A percentile compares a stretch with the other conserved stretches of the same genome.
These are phyloP conservation scores for Taxillus chinensis DNA, from an alignment of 164 flowering plant genomes.

Conservation along the genomic window DNA sequence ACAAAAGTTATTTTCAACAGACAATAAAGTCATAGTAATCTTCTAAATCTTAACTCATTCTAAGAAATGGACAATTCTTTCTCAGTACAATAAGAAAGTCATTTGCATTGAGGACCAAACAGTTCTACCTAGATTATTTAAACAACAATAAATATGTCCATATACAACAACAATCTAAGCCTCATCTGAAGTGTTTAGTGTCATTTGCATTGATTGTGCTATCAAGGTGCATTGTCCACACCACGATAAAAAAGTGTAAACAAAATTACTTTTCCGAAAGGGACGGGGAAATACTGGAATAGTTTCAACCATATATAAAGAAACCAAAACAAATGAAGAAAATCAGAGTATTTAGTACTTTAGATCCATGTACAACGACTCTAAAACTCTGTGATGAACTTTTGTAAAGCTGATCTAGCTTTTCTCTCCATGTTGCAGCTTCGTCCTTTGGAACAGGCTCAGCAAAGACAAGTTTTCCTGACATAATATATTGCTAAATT, in stretches of 20 bases:
- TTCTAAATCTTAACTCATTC: no score
- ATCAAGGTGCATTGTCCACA: constrained; percentile 31
- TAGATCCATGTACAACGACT: constrained; percentile 98
- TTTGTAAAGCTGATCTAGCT: constrained; percentile 91
- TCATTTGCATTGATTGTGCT: no score
- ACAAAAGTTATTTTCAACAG: constrained; percentile 1
- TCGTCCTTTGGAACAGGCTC: constrained; percentile 96
- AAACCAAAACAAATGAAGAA: background rate
- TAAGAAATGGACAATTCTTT: no score
- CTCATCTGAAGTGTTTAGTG: no score
- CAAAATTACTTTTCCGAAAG: background rate
- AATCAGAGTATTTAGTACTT: constrained; percentile 37
- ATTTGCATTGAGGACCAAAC: no score
- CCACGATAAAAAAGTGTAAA: constrained; percentile 14
- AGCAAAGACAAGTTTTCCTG: constrained; percentile 96
- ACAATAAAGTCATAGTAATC: constrained; percentile 5
- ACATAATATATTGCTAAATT: constrained; percentile 5
- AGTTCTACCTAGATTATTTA: no score
- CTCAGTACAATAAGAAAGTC: no score
- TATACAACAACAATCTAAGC: no score
- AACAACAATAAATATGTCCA: no score
- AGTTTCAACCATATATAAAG: background rate
- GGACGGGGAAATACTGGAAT: no score
- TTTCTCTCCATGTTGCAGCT: constrained; percentile 98
- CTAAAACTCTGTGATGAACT: constrained; percentile 97